Evolutionary conservation across 148 eudicot species (phyloP).

Genomic region (Diospyros lotus): DNA sequence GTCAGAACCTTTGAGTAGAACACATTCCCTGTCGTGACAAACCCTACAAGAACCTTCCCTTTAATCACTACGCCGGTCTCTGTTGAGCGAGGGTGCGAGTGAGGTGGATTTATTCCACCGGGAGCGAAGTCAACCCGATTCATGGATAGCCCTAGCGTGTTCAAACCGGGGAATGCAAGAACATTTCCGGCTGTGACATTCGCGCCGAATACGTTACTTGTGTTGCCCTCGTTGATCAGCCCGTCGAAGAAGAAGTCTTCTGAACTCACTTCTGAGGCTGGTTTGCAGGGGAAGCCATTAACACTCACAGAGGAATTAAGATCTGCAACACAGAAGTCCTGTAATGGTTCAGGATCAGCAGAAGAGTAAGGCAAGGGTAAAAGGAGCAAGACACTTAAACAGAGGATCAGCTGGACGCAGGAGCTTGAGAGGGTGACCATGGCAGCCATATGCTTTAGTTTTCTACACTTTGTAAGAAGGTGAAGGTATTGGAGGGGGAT

Average conservation of each 20-base stretch:
- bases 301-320: constrained; percentile 10
- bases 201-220: constrained; percentile 18
- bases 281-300: constrained; percentile 41
- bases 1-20: constrained; percentile 24
- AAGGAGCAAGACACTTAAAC: constrained; percentile 10
- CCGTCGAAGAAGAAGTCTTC: constrained; percentile 43
- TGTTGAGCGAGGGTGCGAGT: constrained; percentile 38
- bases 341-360: constrained; percentile 35
- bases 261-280: constrained; percentile 25
- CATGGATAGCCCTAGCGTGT: constrained; percentile 48
- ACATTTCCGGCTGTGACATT: constrained; percentile 27
- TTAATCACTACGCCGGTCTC: constrained; percentile 28
- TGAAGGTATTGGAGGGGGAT: neutral
- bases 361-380: constrained; percentile 11
- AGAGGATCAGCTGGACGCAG: constrained; percentile 8
- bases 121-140: constrained; percentile 31
- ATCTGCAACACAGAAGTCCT: constrained; percentile 43
- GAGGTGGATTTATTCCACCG: constrained; percentile 43
- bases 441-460: no score
- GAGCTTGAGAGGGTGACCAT: neutral
- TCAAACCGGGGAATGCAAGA: constrained; percentile 33
- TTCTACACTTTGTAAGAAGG: no score
- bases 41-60: constrained; percentile 39
- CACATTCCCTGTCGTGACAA: constrained; percentile 33
- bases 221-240: constrained; percentile 30